Evolutionary conservation across 2,329 filamentous ascomycete genomes (phyloP), one percentile per base, ranked within the genome.

Genomic region (Colletotrichum navitas): DNA sequence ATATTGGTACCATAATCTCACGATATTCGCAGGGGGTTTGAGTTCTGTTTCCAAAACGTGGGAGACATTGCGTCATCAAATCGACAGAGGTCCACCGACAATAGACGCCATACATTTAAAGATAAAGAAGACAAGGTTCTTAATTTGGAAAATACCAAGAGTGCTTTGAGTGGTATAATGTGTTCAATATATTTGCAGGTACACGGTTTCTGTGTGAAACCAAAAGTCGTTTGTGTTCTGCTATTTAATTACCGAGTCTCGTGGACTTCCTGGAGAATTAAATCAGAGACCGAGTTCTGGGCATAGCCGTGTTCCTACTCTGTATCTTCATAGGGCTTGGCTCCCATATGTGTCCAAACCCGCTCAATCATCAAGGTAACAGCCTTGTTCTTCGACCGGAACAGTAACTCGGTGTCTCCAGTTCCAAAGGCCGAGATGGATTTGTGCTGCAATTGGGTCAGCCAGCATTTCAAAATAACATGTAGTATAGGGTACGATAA

Each of bases 401-500:
- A 81, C n/a, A 85, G 67, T 34, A 87, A 72, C 68, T 87, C 85
- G 0, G 80, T 79, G 16, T 80, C 79, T 3, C 81, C 83, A 56
- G 87, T 82, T 0, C 81, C 81, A 5, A 85, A 77, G 63, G 85
- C 82, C 0, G 79, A 79, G 5, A 86, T 81, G 0, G 84, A 85
- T 34, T 83, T 82, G 47, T 84, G 79, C 86, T 88, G 54, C 21
- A 51, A 18, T 32, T 12, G 21, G 14, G n/a, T 75, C 54, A 74
- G 71, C 29, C 41, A 41, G 7, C 18, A 11, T 26, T 21, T 1
- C 11, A 5, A n/a, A 14, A 70, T 5, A 5, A 41, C 39, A 43
- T 7, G 41, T 8, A 8, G 11, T 51, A 26, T 11, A 14, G 7
- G 52, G n/a, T 45, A 11, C 8, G 3, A 36, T 34, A 16, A 76